Conservation (phyloP, 129 eudicot genomes). For the Silybum marianum region DNA sequence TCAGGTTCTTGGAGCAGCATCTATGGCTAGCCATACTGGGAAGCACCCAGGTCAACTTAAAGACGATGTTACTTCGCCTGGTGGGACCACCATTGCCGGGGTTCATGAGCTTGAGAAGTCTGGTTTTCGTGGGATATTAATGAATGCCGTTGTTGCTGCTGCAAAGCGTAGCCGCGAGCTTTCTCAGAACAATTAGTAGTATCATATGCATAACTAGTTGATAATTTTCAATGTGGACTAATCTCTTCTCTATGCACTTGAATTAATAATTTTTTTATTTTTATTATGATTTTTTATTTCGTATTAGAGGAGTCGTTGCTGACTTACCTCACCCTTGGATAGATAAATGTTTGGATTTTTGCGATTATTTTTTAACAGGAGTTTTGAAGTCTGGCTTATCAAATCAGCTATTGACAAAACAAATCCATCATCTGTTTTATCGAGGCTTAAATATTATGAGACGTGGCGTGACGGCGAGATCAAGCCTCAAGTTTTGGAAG, state of each 20-base stretch:
- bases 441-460: too few species aligned
- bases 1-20: conserved; percentile 95
- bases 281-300: neutral
- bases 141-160: conserved; percentile 98
- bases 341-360: conserved; percentile 24
- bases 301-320: conserved; percentile 14
- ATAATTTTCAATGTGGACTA: neutral
- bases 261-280: neutral
- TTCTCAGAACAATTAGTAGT: conserved; percentile 49
- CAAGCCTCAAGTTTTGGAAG: too few species aligned
- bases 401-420: too few species aligned
- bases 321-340: conserved; percentile 15
- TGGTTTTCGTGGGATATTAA: conserved; percentile 85
- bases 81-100: conserved; percentile 97
- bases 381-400: too few species aligned
- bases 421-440: too few species aligned
- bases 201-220: neutral
- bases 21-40: conserved; percentile 65
- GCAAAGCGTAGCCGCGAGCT: conserved; percentile 84
- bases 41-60: conserved; percentile 99
- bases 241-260: neutral
- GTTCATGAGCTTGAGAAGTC: conserved; percentile 89
- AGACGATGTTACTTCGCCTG: conserved; percentile 97
- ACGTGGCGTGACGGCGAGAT: too few species aligned
- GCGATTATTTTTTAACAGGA: too few species aligned